phyloP scores from a whole-genome alignment of 2,329 filamentous ascomycete species.

The Coniochaeta ligniaria region DNA sequence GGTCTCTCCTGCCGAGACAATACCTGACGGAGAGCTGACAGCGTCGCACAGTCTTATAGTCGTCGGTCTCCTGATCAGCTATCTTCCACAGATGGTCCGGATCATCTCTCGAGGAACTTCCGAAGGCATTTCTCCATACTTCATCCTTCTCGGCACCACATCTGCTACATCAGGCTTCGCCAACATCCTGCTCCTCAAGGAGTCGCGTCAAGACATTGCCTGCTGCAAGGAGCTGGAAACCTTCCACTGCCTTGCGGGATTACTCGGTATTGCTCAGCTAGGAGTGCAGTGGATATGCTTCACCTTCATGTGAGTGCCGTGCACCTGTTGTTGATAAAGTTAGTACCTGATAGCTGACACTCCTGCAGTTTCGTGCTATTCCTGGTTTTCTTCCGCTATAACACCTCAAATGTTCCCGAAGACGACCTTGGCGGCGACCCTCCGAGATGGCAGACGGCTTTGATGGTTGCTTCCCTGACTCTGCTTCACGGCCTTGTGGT shows the following conservation, averaged over 20 bases:
- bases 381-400: slow-evolving; percentile 82
- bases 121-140: slow-evolving; percentile 92
- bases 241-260: slow-evolving; percentile 76
- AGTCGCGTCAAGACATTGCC: slow-evolving; percentile 71
- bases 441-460: slow-evolving; percentile 70
- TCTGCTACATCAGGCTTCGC: slow-evolving; percentile 83
- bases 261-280: slow-evolving; percentile 86
- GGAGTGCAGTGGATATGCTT: slow-evolving; percentile 91
- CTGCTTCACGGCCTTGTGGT: slow-evolving; percentile 68
- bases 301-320: slow-evolving; percentile 67
- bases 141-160: slow-evolving; percentile 87
- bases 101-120: slow-evolving; percentile 82
- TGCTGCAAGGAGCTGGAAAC: slow-evolving; percentile 79
- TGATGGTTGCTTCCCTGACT: slow-evolving; percentile 65
- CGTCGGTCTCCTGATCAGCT: slow-evolving; percentile 82
- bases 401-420: slow-evolving; percentile 41
- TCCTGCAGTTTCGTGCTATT: slow-evolving; percentile 77
- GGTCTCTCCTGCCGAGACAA: not conserved
- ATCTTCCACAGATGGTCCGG: slow-evolving; percentile 88
- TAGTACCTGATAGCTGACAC: slow-evolving; percentile 12
- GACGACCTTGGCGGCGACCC: slow-evolving; percentile 36
- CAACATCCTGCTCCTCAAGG: slow-evolving; percentile 85
- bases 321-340: not conserved
- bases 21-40: not conserved
- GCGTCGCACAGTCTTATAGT: slow-evolving; percentile 56